Percentiles rank a stretch among this genome's conserved stretches.
These are phyloP conservation scores for Eimeria falciformis DNA, from an alignment of 169 alveolate genomes.

Conservation along the genomic window DNA sequence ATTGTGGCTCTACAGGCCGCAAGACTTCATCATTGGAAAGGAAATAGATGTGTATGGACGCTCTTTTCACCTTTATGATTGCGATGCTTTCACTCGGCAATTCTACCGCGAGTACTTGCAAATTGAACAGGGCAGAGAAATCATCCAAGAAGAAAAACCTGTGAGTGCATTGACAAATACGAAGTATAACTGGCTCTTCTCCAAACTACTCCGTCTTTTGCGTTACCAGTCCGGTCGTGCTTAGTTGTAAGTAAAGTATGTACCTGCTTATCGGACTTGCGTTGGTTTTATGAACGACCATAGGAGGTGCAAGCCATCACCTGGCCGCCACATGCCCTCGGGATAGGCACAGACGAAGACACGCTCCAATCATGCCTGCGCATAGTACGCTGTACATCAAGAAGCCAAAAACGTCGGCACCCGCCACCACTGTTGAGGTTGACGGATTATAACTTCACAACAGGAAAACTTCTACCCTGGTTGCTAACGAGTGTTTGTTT, in stretches of 20 bases:
- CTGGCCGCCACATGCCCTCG: conserved; percentile 89
- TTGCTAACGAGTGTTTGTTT: background rate
- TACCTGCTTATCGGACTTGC: too few species aligned
- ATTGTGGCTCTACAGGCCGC: conserved; percentile 52
- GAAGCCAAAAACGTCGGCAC: background rate
- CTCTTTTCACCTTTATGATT: conserved; percentile 85
- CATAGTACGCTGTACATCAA: conserved; percentile 79
- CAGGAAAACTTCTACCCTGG: background rate
- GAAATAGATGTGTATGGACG: conserved; percentile 85
- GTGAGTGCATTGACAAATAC: conserved; percentile 30
- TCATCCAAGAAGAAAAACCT: conserved; percentile 64
- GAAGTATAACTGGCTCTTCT: too few species aligned
- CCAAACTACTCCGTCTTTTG: too few species aligned
- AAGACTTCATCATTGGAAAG: conserved; percentile 85
- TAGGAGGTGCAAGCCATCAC: conserved; percentile 79
- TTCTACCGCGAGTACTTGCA: conserved; percentile 84
- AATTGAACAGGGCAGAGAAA: conserved; percentile 85
- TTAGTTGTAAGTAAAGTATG: too few species aligned
- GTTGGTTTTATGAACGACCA: too few species aligned
- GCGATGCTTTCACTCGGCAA: conserved; percentile 87
- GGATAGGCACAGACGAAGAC: conserved; percentile 90
- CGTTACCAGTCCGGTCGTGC: too few species aligned
- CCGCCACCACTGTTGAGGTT: conserved; percentile 87
- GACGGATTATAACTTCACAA: background rate
- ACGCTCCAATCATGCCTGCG: conserved; percentile 87